Percentiles rank a stretch among this genome's conserved stretches.
These are phyloP conservation scores for Thelonectria rubi DNA, from an alignment of 2,329 filamentous ascomycete species.

Conservation along the genomic window DNA sequence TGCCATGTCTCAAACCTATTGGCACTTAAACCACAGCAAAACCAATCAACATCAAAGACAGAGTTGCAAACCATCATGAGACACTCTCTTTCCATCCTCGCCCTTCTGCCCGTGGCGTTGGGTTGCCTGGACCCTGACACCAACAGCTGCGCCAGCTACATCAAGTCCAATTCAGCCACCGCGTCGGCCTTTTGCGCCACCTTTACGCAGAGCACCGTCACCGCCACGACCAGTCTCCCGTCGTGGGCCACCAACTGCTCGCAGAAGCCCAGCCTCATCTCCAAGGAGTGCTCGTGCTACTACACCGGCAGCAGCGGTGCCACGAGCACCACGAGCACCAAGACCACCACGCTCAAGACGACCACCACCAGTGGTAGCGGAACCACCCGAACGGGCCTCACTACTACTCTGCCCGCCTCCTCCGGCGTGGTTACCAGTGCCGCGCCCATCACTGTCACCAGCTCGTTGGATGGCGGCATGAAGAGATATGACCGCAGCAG, in stretches of 20 bases:
- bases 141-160: constrained; percentile 12
- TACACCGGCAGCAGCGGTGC: not conserved
- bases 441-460: constrained; percentile 5
- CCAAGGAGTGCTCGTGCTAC: constrained; percentile 10
- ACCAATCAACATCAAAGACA: not conserved
- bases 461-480: constrained; percentile 18
- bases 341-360: not conserved
- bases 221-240: constrained; percentile 2
- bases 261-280: constrained; percentile 5
- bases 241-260: constrained; percentile 7
- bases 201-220: constrained; percentile 5
- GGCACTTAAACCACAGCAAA: not conserved
- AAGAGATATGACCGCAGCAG: constrained; percentile 19
- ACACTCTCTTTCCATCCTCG: constrained; percentile 1
- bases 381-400: constrained; percentile 2
- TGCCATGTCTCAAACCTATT: not conserved
- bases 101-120: constrained; percentile 1
- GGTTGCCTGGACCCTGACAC: constrained; percentile 3
- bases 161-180: constrained; percentile 5
- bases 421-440: constrained; percentile 14
- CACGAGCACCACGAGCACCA: too few species aligned
- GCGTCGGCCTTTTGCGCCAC: constrained; percentile 4
- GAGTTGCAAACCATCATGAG: not conserved
- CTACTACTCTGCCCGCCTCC: constrained; percentile 16
- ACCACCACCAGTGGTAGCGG: not conserved